Base-by-base conservation (phyloP, 78 protist genomes). In the Acrasis kona region DNA sequence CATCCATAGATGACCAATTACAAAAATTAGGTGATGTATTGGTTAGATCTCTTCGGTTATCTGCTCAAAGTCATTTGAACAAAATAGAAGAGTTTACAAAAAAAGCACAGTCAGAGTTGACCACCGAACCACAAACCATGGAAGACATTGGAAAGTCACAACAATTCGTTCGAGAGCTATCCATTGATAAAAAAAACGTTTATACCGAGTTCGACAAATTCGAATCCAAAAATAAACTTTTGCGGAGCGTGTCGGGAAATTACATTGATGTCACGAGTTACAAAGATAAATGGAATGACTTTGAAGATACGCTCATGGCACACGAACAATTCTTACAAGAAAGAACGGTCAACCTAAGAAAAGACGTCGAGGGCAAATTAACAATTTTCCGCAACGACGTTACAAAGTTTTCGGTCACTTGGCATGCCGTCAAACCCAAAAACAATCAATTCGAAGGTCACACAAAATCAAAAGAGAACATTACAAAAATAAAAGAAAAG, bases 81-180 rank as follows among this genome's bases (percentile, higher is more conserved):
- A 61, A 73, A 0, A 5, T 88, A 30, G 76, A 57, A 1, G 65
- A 2, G 36, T 88, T 81, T 41, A 32, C 81, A 30, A 0, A 9
- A 8, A 10, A 1, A 35, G 74, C 79, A 31, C 50, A 65, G 35
- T 79, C 37, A 67, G 67, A 35, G 71, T 72, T 86, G 30, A 2
- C 31, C 35, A 32, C 5, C 5, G 32, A 68, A 32, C 80, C 70
- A n/a, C 67, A 65, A 73, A 36, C 38, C 2, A 78, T 79, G 8
- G 86, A 76, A n/a, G 92, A 87, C 74, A 50, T 83, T 28, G 77
- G 75, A 34, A 74, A 72, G 65, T 83, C 79, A 28, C 73, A 58
- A 42, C 28, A 29, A 42, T 32, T n/a, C 38, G n/a, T 32, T 28
- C 10, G 2, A 7, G 40, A 61, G 4, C 0, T 27, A 39, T 67